phyloP scores from a whole-genome alignment of 495 filamentous ascomycete species.

The Aspergillus saccharolyticus region DNA sequence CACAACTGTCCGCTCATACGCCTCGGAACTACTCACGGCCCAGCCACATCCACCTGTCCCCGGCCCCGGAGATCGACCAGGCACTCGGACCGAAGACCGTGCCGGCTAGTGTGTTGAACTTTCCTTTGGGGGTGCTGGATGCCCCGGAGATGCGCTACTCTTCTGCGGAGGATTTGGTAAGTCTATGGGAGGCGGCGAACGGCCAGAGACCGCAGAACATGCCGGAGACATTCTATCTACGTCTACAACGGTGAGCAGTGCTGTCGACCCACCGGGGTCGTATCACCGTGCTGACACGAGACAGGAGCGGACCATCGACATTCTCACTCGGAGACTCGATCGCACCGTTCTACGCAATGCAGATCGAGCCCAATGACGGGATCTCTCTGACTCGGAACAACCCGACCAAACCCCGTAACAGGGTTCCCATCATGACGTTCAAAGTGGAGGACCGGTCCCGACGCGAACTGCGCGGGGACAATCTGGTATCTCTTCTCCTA shows the following conservation, averaged over 20 bases:
- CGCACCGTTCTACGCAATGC: constrained; percentile 43
- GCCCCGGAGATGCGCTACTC: constrained; percentile 35
- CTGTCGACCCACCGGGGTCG: too few relatives aligned
- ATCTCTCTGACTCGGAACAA: constrained; percentile 35
- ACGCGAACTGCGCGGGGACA: constrained; percentile 57
- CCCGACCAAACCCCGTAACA: constrained; percentile 32
- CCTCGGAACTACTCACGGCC: constrained; percentile 36
- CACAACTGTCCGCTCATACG: constrained; percentile 47
- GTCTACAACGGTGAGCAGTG: constrained; percentile 38
- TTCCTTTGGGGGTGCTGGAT: constrained; percentile 36
- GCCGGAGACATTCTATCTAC: constrained; percentile 39
- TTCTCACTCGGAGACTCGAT: constrained; percentile 37
- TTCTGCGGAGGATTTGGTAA: constrained; percentile 40
- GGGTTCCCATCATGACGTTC: constrained; percentile 51
- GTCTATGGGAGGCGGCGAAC: constrained; percentile 52
- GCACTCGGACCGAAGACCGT: constrained; percentile 42
- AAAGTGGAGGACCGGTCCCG: constrained; percentile 54
- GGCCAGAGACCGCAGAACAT: constrained; percentile 41
- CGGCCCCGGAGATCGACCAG: constrained; percentile 36
- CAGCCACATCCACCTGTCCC: constrained; percentile 22
- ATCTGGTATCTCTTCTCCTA: constrained; percentile 68
- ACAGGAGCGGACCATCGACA: constrained; percentile 29
- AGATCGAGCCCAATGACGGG: constrained; percentile 39
- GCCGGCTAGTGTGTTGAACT: constrained; percentile 43
- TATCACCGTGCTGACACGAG: not conserved